Conservation (phyloP, 2,329 filamentous ascomycete species). For the Zalaria sp. region DNA sequence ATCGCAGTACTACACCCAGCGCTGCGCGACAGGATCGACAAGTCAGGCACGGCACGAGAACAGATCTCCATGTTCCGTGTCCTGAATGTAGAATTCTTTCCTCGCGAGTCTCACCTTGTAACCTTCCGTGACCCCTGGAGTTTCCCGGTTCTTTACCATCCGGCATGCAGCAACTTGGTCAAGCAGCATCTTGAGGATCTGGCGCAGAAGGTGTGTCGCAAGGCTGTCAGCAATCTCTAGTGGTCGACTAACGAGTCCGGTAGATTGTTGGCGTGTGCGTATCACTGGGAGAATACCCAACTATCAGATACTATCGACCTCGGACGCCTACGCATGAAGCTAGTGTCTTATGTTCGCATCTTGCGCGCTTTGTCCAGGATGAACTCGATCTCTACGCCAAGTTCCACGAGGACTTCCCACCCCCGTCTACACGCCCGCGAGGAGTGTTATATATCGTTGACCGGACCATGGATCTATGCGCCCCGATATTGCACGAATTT, state of each 20-base stretch:
- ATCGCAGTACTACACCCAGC: constrained; percentile 50
- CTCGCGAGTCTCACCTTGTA: constrained; percentile 78
- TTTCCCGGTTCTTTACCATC: constrained; percentile 85
- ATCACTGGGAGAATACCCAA: constrained; percentile 83
- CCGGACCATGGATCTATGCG: constrained; percentile 79
- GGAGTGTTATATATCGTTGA: constrained; percentile 79
- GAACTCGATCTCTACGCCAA: constrained; percentile 83
- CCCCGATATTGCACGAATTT: constrained; percentile 86
- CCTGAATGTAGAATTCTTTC: constrained; percentile 77
- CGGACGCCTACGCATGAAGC: constrained; percentile 68
- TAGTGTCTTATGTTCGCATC: constrained; percentile 68
- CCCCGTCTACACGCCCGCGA: constrained; percentile 61
- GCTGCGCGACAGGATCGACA: constrained; percentile 61
- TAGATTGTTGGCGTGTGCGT: constrained; percentile 80
- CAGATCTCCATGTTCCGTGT: constrained; percentile 71
- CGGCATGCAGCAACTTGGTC: constrained; percentile 73
- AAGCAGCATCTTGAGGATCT: constrained; percentile 69
- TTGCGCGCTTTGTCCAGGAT: constrained; percentile 82
- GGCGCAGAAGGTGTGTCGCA: constrained; percentile 61
- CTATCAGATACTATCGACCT: constrained; percentile 81
- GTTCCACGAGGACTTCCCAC: constrained; percentile 72
- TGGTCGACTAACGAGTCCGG: no score
- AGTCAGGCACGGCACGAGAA: constrained; percentile 52
- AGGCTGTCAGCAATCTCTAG: not conserved
- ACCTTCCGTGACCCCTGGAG: constrained; percentile 93